Percentiles rank a stretch among this genome's conserved stretches.
Evolutionary conservation across 2,329 filamentous ascomycete species (phyloP).

Genomic region (Amesomyces nigricolor): DNA sequence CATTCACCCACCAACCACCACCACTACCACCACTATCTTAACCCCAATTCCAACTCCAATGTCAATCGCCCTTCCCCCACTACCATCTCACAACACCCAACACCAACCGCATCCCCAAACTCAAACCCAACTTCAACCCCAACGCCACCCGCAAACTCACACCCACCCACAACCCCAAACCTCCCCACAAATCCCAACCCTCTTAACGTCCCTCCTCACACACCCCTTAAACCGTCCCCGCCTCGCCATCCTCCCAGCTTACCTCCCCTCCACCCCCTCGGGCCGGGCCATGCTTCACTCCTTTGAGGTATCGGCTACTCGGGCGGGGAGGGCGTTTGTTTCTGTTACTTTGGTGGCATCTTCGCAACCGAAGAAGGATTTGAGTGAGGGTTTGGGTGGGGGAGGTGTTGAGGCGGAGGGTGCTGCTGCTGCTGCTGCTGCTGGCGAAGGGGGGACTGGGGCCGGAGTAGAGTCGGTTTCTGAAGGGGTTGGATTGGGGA

Average conservation of each 20-base stretch:
- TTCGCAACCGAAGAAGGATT: not conserved
- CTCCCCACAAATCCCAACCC: too few relatives aligned
- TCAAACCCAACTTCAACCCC: constrained; percentile 8
- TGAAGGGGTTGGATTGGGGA: not conserved
- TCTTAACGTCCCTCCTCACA: constrained; percentile 22
- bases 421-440: too few relatives aligned
- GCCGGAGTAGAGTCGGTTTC: too few relatives aligned
- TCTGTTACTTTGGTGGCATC: constrained; percentile 17
- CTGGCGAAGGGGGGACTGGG: too few relatives aligned
- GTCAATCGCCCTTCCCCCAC: not conserved
- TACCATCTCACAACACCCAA: not conserved
- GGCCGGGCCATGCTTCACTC: constrained; percentile 24
- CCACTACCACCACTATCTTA: not conserved
- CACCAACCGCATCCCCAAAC: not conserved
- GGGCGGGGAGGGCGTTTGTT: constrained; percentile 27
- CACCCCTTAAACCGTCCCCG: constrained; percentile 19
- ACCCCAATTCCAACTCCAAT: not conserved
- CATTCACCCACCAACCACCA: not conserved
- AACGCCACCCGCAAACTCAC: constrained; percentile 10
- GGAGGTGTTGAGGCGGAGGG: too few relatives aligned
- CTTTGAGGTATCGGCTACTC: constrained; percentile 25
- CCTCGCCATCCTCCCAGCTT: constrained; percentile 30
- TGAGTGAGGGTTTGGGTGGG: not conserved
- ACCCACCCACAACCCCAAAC: constrained; percentile 21
- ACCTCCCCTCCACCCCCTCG: constrained; percentile 24